Evolutionary conservation across 805 yeast species (phyloP).

Genomic region (Schwanniomyces pseudopolymorphus): DNA sequence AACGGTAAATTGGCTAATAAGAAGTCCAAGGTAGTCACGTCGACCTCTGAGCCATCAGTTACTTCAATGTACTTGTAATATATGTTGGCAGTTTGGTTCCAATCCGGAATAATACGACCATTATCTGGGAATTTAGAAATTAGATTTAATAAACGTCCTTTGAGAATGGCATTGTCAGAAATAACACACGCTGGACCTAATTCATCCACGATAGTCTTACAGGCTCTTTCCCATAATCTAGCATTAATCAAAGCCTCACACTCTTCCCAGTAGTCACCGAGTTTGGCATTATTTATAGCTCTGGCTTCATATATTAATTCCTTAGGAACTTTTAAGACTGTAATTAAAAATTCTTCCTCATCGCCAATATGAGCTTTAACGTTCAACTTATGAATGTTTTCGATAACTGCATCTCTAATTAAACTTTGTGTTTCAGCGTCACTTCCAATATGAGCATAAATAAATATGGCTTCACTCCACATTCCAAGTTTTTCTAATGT

Average conservation of each 20-base stretch:
- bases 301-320: constrained; percentile 53
- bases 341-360: constrained; percentile 36
- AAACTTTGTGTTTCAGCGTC: constrained; percentile 44
- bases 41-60: constrained; percentile 13
- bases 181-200: constrained; percentile 77
- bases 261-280: constrained; percentile 57
- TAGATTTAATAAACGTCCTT: constrained; percentile 37
- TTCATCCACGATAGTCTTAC: constrained; percentile 47
- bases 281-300: constrained; percentile 53
- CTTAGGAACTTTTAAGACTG: constrained; percentile 48
- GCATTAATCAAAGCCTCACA: constrained; percentile 64
- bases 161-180: constrained; percentile 37
- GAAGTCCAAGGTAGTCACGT: constrained; percentile 26
- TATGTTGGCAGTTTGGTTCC: constrained; percentile 60
- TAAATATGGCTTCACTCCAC: constrained; percentile 62
- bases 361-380: constrained; percentile 15
- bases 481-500: constrained; percentile 46
- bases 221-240: constrained; percentile 60
- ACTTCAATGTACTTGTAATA: constrained; percentile 51
- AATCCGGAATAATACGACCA: constrained; percentile 40
- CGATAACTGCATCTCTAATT: constrained; percentile 37
- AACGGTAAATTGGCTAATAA: constrained; percentile 48
- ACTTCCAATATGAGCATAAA: constrained; percentile 54
- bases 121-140: constrained; percentile 43
- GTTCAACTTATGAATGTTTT: constrained; percentile 30